phyloP scores from a whole-genome alignment of 164 flowering plant genomes.

The Platanus orientalis region DNA sequence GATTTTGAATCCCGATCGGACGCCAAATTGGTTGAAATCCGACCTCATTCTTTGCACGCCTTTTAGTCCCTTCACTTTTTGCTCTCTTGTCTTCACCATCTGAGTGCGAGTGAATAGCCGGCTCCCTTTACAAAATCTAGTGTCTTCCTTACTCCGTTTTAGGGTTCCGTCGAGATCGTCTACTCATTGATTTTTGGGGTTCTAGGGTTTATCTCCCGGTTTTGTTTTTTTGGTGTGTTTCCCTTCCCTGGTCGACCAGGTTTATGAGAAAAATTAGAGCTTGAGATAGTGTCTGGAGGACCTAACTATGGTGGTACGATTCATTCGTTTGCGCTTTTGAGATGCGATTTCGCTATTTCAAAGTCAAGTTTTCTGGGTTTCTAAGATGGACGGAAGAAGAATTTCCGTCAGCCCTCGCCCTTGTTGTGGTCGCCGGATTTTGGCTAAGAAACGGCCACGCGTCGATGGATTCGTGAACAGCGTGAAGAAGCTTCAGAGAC shows the following conservation, averaged over 20 bases:
- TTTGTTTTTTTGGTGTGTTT: not conserved
- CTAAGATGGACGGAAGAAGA: constrained; percentile 60
- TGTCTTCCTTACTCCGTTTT: no score
- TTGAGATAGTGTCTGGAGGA: not conserved
- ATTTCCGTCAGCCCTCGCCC: constrained; percentile 82
- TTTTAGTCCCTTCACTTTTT: not conserved
- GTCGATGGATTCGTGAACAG: constrained; percentile 79
- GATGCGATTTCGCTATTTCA: constrained; percentile 1
- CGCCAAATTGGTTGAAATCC: constrained; percentile 11
- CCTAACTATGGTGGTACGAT: not conserved
- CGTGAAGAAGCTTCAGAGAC: constrained; percentile 86
- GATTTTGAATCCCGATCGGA: constrained; percentile 10
- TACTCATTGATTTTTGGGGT: not conserved
- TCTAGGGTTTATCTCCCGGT: not conserved
- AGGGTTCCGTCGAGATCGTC: not conserved
- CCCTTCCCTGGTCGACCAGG: not conserved
- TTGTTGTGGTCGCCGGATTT: constrained; percentile 58
- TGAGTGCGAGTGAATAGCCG: not conserved
- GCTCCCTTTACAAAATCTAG: not conserved
- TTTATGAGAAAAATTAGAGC: not conserved
- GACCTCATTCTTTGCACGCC: not conserved
- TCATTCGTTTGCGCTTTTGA: not conserved
- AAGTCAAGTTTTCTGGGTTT: constrained; percentile 2
- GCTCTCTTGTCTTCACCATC: not conserved
- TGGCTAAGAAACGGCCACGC: constrained; percentile 69